Conservation (phyloP, 2,329 filamentous ascomycete genomes). For the Aureobasidium sp. region DNA sequence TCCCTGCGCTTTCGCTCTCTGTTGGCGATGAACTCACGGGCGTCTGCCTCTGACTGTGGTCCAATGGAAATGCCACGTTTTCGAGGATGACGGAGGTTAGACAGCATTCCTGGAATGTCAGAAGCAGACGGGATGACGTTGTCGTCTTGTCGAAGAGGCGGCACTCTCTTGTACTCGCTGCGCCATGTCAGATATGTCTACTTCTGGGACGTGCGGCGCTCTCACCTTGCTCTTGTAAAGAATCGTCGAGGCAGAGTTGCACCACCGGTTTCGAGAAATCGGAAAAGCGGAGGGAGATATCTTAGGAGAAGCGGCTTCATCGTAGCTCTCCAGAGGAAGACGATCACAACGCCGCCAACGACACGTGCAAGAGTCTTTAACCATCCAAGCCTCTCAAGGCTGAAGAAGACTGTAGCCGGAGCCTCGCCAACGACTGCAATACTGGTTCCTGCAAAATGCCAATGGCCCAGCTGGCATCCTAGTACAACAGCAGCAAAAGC, state of each 20-base stretch:
- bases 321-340: constrained; percentile 83
- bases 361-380: constrained; percentile 59
- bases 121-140: constrained; percentile 87
- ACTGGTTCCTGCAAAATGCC: constrained; percentile 64
- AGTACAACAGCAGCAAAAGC: constrained; percentile 87
- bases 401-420: constrained; percentile 57
- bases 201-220: not conserved
- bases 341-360: constrained; percentile 69
- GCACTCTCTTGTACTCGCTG: constrained; percentile 76
- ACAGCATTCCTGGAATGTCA: constrained; percentile 75
- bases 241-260: constrained; percentile 79
- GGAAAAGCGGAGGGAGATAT: constrained; percentile 76
- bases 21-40: constrained; percentile 90
- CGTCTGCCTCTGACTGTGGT: constrained; percentile 91
- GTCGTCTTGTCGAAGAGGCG: constrained; percentile 64
- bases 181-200: not conserved
- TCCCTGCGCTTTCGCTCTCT: constrained; percentile 63
- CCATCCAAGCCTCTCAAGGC: constrained; percentile 60
- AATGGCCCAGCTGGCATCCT: constrained; percentile 73
- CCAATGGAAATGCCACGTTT: constrained; percentile 82
- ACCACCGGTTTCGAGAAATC: constrained; percentile 71
- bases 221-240: constrained; percentile 76
- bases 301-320: constrained; percentile 80
- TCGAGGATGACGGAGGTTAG: constrained; percentile 72
- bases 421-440: constrained; percentile 48